Base-by-base conservation (phyloP, 805 yeast species). In the Cyberlindnera veronae region DNA sequence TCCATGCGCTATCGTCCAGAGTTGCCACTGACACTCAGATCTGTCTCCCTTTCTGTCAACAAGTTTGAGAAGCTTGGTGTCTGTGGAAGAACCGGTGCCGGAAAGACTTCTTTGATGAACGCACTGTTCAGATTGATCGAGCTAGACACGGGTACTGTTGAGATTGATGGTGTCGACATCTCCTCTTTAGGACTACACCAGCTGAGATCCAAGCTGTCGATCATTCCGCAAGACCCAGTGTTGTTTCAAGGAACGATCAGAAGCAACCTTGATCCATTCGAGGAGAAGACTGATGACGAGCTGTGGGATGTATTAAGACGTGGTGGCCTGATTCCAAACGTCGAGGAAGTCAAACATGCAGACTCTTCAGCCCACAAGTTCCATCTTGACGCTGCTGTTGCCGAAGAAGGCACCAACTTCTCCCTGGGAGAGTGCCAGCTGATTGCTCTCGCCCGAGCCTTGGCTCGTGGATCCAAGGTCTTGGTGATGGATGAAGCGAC, bases 201-300 rank as follows among this genome's bases (percentile, higher is more conserved):
- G 47, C 67, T 84, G 51, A 69, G 95, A 54, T 69, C 77, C 4
- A 74, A 73, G 27, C 62, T 84, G 39, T 74, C 88, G 1, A 84
- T 84, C 42, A 84, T 84, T 50, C 93, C 93, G 2, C 93, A 84
- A 60, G 93, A 84, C 50, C 91, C 95, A 1, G 85, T 85, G 0
- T 63, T 84, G 44, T 84, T 84, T 62, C 76, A 75, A 50, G 93
- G 93, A 24, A 71, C 84, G 0, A 69, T 84, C 38, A 66, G 90
- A 49, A 72, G 73, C 42, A 84, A 84, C 54, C 65, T 84, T 54
- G 93, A 85, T 61, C 88, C 91, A 22, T 84, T 84, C 57, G 62
- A 66, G 30, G 72, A 78, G 50, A 68, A 68, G 51, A 50, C 66
- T 10, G 93, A 85, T 53, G 76, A 68, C 6, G 63, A 68, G 32